These are phyloP conservation scores for Ophiocordyceps australis DNA, from an alignment of 2,329 filamentous ascomycete species.

Conservation along the genomic window DNA sequence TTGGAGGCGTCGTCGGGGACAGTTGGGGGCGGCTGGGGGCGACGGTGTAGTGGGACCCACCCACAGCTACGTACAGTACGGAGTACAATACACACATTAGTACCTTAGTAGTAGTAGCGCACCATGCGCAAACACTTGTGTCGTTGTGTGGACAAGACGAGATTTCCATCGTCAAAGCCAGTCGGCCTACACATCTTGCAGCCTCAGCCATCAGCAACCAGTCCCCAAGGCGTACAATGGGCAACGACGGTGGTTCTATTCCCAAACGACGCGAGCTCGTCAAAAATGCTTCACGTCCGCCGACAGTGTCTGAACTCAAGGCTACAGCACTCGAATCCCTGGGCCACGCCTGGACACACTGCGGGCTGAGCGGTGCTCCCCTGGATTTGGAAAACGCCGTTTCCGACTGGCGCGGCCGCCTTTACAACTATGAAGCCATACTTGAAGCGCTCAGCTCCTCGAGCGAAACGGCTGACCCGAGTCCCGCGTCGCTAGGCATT, in stretches of 20 bases:
- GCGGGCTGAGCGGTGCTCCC: slow-evolving; percentile 65
- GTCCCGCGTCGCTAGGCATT: slow-evolving; percentile 38
- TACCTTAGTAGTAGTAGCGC: no score
- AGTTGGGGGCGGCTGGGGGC: no score
- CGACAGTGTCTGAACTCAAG: slow-evolving; percentile 74
- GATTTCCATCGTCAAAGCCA: no score
- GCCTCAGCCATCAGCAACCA: no score
- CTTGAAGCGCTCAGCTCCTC: slow-evolving; percentile 40
- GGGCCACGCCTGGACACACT: slow-evolving; percentile 71
- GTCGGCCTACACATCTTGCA: no score
- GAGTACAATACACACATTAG: no score
- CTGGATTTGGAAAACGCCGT: slow-evolving; percentile 57
- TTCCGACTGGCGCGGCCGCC: slow-evolving; percentile 63
- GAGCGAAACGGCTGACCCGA: slow-evolving; percentile 35
- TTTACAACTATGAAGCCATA: slow-evolving; percentile 92
- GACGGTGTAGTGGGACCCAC: no score
- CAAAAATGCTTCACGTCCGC: slow-evolving; percentile 72
- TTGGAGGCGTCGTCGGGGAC: no score
- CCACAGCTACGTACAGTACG: no score
- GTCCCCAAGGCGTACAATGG: no score
- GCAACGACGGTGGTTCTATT: slow-evolving; percentile 94
- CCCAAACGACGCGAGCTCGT: slow-evolving; percentile 92
- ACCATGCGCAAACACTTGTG: no score
- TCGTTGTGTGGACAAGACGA: no score
- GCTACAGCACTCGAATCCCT: slow-evolving; percentile 73